Base-by-base conservation (phyloP, 176 grass and related monocot species). In the Bothriochloa decipiens region DNA sequence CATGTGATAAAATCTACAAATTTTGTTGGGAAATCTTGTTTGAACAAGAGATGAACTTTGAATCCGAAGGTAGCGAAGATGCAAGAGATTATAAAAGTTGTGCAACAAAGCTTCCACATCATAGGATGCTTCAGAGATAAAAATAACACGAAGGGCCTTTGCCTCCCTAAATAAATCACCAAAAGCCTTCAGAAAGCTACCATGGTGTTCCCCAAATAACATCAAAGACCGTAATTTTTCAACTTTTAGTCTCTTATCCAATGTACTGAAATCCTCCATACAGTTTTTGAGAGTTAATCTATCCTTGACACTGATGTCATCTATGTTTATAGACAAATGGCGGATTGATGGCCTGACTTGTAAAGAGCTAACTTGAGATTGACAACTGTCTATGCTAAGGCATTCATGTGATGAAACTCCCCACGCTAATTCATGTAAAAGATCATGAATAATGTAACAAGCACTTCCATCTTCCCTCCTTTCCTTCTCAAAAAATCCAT, bases 251-350 rank as follows among this genome's bases (percentile, higher is more conserved):
- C 15, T 70, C 20, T 28, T 60, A 7, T 5, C 4, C 5, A 82
- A 8, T 63, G 47, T 17, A 22, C 8, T 41, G 13, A 86, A 29
- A 10, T 46, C 32, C 22, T 70, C 43, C 16, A 28, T 66, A 42
- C 23, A 70, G 20, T 66, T 16, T 18, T 68, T 35, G 14, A 35
- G 17, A 42, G 8, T n/a, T 16, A 63, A 2, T 26, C 0, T 65
- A 4, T 67, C 80, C 5, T 65, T n/a, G 4, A 17, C 66, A 37
- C 16, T 22, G 65, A 4, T 2, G 0, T 22, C 11, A 14, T 73
- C n/a, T 35, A 83, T 40, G 3, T 43, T n/a, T 1, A 82, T 67
- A 27, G 71, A 88, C 14, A 91, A 80, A 55, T 91, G 89, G 2
- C 74, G 85, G 14, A 79, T 39, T 4, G 76, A 85, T 7, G 10